These are phyloP conservation scores for Notholithocarpus densiflorus DNA, from an alignment of 306 rosid species.

Conservation along the genomic window DNA sequence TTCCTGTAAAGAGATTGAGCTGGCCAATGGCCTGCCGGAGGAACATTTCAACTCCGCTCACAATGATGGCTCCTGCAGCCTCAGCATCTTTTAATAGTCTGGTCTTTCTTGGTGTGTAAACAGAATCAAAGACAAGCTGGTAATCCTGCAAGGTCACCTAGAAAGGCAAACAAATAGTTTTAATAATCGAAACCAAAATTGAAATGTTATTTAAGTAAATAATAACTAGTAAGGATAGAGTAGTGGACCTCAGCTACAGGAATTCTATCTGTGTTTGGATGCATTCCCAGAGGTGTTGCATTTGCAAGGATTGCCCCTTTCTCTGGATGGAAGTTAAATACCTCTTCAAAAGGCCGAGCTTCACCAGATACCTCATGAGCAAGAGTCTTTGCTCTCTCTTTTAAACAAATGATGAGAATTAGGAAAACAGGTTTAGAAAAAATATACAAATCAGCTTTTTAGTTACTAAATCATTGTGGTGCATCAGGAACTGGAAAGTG, in stretches of 20 bases:
- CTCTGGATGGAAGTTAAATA: conserved; percentile 35
- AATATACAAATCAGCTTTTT: not conserved
- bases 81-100: conserved; percentile 42
- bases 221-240: not conserved
- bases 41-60: conserved; percentile 53
- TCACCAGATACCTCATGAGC: conserved; percentile 42
- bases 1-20: conserved; percentile 39
- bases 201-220: not conserved
- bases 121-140: conserved; percentile 42
- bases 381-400: conserved; percentile 46
- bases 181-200: not conserved
- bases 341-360: conserved; percentile 31
- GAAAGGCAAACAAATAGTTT: not conserved
- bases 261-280: conserved; percentile 42
- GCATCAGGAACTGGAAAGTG: no score
- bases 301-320: conserved; percentile 52
- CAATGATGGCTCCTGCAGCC: conserved; percentile 40
- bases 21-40: conserved; percentile 45
- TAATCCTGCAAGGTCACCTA: conserved; percentile 41
- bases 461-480: not conserved
- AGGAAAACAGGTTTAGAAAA: not conserved
- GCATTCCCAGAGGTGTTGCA: conserved; percentile 56
- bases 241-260: conserved; percentile 38
- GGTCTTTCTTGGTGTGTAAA: conserved; percentile 43
- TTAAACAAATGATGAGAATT: conserved; percentile 7